Evolutionary conservation across 805 yeast species (phyloP).

Genomic region (Zygosaccharomyces lentus): DNA sequence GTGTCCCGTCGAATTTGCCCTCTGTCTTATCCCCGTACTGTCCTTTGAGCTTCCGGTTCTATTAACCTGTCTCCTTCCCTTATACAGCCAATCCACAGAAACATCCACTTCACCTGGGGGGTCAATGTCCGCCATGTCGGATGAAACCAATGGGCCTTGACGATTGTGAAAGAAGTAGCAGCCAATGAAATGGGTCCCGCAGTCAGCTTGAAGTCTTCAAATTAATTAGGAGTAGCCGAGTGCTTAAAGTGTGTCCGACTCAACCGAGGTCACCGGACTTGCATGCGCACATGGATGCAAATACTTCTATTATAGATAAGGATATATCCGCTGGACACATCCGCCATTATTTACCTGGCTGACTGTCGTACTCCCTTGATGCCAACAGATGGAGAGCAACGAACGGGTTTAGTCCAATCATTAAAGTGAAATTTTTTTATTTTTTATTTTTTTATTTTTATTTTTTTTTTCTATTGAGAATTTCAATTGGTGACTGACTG

Average conservation of each 20-base stretch:
- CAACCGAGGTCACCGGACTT: too few species aligned
- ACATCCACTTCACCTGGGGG: conserved; percentile 40
- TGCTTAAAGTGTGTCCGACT: background rate
- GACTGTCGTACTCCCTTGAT: too few species aligned
- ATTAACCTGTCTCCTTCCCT: conserved; percentile 59
- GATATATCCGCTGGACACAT: too few species aligned
- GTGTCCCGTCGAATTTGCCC: conserved; percentile 1
- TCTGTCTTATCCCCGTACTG: background rate
- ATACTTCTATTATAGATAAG: too few species aligned
- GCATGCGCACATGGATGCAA: too few species aligned
- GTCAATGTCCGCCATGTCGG: conserved; percentile 6
- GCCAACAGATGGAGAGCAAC: too few species aligned
- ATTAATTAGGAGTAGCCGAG: background rate
- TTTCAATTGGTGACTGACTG: too few species aligned
- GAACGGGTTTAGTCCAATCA: background rate
- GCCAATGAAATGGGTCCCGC: background rate
- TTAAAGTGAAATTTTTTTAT: background rate
- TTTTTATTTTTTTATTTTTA: background rate
- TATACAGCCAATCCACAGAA: conserved; percentile 80
- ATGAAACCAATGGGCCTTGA: conserved; percentile 2
- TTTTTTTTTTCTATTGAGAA: background rate
- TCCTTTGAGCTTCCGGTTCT: conserved; percentile 28
- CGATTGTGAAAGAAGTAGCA: too few species aligned
- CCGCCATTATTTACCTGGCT: too few species aligned
- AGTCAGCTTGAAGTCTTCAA: background rate